Base-by-base conservation (phyloP, 2,329 filamentous ascomycete species). In the Talaromyces islandicus region DNA sequence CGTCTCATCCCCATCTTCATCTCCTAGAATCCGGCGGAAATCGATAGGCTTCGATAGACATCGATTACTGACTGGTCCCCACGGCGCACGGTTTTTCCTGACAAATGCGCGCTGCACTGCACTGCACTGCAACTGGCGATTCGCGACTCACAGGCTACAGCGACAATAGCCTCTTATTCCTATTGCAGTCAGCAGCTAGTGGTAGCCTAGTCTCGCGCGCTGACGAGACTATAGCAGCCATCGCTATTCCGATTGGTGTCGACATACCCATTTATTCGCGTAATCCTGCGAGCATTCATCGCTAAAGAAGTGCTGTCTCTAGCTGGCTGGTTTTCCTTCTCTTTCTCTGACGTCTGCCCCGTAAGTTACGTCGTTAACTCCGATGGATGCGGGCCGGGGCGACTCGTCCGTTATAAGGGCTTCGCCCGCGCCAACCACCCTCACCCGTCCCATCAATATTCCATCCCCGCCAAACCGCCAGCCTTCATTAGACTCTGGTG, bases 401-500 rank as follows among this genome's bases (percentile, higher is more conserved):
- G 59, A 61, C 25, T 55, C 59, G 12, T 46, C 59, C 56, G 55
- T 11, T 52, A 52, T 35, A 35, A 61, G 54, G 54, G 10, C 56
- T 24, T 25, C 41, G 38, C 55, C 59, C 41, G 48, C 35, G 35
- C 59, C 59, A 54, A 52, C 48, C 14, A 51, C 32, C 14, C 53
- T 58, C 51, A 41, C 56, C 24, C 56, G 59, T 54, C 60, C 60
- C 57, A 55, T 19, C 17, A 21, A n/a, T n/a, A 57, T 61, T 54
- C 30, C 58, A 55, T 54, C 59, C 54, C 59, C 59, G 56, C 30
- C 59, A 57, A 61, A 30, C 41, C 24, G 56, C 52, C 27, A 55
- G 25, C 46, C 59, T 46, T 41, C 59, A 19, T n/a, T 56, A 53
- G 60, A 54, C 19, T 55, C 38, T n/a, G n/a, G 25, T 21, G 30